phyloP scores from a whole-genome alignment of 1,139 yeast species.

The Meyerozyma guilliermondii region DNA sequence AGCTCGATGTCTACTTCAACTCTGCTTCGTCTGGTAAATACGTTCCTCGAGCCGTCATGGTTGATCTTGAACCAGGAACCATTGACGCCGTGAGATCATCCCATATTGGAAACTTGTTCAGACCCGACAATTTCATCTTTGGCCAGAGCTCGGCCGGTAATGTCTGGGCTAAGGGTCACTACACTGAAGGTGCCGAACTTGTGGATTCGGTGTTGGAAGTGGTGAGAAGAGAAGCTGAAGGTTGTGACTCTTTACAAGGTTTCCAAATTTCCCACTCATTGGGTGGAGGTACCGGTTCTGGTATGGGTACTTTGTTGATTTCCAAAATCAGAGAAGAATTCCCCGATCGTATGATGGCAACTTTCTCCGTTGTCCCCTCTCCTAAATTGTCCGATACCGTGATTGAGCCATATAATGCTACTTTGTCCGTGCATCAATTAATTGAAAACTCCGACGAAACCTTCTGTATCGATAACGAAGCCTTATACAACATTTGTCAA shows the following conservation, averaged over 20 bases:
- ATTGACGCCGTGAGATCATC: conserved; percentile 80
- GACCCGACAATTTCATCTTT: conserved; percentile 86
- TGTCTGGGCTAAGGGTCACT: conserved; percentile 96
- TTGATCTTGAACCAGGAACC: conserved; percentile 92
- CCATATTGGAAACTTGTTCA: conserved; percentile 72
- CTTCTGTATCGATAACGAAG: conserved; percentile 92
- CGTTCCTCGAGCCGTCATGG: conserved; percentile 90
- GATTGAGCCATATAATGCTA: conserved; percentile 91
- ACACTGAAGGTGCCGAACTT: conserved; percentile 93
- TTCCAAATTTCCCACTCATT: conserved; percentile 90
- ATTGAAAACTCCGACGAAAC: conserved; percentile 90
- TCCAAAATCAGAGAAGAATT: conserved; percentile 82
- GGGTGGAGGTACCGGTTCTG: conserved; percentile 97
- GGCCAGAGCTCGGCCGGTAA: conserved; percentile 94
- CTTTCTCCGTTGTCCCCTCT: conserved; percentile 88
- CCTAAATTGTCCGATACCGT: conserved; percentile 91
- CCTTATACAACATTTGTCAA: conserved; percentile 83
- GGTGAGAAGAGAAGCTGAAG: conserved; percentile 90
- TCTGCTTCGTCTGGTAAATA: conserved; percentile 77
- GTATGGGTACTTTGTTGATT: conserved; percentile 85
- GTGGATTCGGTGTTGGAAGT: conserved; percentile 87
- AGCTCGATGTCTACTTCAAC: conserved; percentile 45
- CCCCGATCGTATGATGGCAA: conserved; percentile 95
- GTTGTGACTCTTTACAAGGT: conserved; percentile 88
- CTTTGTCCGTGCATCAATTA: conserved; percentile 86